Conservation (phyloP, 768 basidiomycete genomes). For the Chalciporus piperatus region DNA sequence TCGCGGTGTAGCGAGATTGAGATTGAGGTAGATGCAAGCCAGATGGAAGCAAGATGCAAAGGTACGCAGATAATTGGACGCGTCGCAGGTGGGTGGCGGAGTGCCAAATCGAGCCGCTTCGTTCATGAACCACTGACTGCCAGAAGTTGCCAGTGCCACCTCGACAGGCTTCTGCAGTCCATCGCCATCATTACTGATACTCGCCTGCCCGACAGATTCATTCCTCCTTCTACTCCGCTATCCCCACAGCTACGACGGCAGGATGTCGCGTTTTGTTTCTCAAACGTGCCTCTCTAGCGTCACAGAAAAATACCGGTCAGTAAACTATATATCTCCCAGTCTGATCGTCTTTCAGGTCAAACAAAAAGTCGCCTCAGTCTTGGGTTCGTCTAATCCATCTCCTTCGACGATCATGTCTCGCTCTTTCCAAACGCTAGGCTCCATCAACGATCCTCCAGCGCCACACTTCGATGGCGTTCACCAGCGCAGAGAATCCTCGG, state of each 20-base stretch:
- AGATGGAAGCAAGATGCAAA: too few species aligned
- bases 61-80: neutral
- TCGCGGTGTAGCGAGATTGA: conserved; percentile 1
- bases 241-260: conserved; percentile 33
- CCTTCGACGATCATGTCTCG: conserved; percentile 11
- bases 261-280: conserved; percentile 31
- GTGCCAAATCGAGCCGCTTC: conserved; percentile 27
- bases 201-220: neutral
- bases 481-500: conserved; percentile 19
- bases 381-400: conserved; percentile 3
- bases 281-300: conserved; percentile 25
- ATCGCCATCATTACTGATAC: conserved; percentile 23
- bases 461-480: conserved; percentile 4
- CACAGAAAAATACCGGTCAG: conserved; percentile 21
- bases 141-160: too few species aligned
- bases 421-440: neutral
- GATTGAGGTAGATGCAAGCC: neutral
- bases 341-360: conserved; percentile 13
- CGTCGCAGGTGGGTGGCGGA: conserved; percentile 23
- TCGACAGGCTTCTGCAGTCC: neutral
- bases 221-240: conserved; percentile 6
- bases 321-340: conserved; percentile 26
- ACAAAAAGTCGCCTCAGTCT: conserved; percentile 12
- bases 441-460: conserved; percentile 13
- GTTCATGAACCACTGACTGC: too few species aligned